A percentile compares a stretch with the other conserved stretches of the same genome.
phyloP scores from a whole-genome alignment of 2,329 filamentous ascomycete species.

The Aspergillus quadrilineatus region DNA sequence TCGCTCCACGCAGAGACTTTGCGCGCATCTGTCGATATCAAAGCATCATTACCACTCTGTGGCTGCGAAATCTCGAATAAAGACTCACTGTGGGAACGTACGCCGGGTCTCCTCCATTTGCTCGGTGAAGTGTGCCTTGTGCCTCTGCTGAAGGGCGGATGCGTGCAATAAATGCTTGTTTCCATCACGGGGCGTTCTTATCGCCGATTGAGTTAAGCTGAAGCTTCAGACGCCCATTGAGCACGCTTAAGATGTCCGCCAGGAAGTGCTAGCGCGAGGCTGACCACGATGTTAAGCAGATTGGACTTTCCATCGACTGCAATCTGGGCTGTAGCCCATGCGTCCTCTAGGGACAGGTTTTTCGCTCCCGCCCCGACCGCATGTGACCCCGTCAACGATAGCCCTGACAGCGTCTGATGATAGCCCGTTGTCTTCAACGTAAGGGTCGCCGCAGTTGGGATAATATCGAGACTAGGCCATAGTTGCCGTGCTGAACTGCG shows the following conservation, averaged over 20 bases:
- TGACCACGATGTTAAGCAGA: background rate
- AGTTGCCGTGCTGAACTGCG: background rate
- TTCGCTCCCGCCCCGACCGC: background rate
- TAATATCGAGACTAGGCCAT: background rate
- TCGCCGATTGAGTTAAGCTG: constrained; percentile 20
- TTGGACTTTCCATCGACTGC: background rate
- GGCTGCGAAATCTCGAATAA: constrained; percentile 57
- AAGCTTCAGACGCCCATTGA: constrained; percentile 3
- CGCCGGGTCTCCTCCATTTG: constrained; percentile 50
- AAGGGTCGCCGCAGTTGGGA: background rate
- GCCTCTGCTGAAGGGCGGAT: constrained; percentile 47
- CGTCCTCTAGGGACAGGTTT: background rate
- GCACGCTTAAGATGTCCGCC: background rate
- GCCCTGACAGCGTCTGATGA: background rate
- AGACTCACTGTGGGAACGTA: constrained; percentile 46
- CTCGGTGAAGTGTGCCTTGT: constrained; percentile 18
- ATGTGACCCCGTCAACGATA: background rate
- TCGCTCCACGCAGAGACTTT: constrained; percentile 41
- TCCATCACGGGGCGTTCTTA: constrained; percentile 10
- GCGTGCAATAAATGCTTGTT: constrained; percentile 43
- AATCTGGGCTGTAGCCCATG: background rate
- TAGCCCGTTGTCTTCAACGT: background rate
- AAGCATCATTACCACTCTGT: constrained; percentile 39
- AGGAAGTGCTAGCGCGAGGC: background rate
- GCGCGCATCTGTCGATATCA: constrained; percentile 44